Base-by-base conservation (phyloP, 1,139 yeast genomes). In the Saccharomyces hybrid region DNA sequence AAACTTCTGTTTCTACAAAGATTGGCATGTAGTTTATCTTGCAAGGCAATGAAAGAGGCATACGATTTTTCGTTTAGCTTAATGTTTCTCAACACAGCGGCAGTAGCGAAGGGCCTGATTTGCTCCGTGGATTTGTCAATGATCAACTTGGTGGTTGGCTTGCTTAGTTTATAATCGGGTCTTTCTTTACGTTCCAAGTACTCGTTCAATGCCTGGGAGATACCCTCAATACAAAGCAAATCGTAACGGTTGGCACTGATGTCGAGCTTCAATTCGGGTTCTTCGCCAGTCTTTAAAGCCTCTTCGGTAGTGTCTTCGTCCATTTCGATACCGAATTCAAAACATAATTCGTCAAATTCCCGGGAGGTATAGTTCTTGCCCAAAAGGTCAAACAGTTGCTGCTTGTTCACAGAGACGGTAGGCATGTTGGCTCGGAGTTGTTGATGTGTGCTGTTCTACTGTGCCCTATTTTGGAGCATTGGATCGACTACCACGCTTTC, bases 191-290 rank as follows among this genome's bases (percentile, higher is more conserved):
- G 81, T 42, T 95, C 96, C 65, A 91, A 78, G 70, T 88, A 95
- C 70, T 90, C 95, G 68, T 90, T 90, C 69, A 95, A 78, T 0
- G 98, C 95, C 69, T 90, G 95, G 0, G 97, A 89, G 72, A 95
- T 91, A 68, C 99, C 99, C 74, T 95, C 99, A 62, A 90, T 86
- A 77, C 99, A 95, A 64, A 95, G 83, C 93, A 95, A 84, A 71
- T 93, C 99, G 69, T 93, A 95, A 76, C 99, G 83, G 75, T 95
- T 95, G 60, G 99, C 99, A 55, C 97, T 98, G 62, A 95, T 85
- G 72, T 95, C 99, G 67, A 95, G 90, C 75, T 95, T 95, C 66
- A 89, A 79, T 73, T 91, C 96, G 24, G 99, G 97, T 72, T 98
- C 88, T 74, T 91, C 97, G 58, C 83, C 85, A 50, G 81, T 84